Conservation (phyloP, 192 early-diverging fungal species). For the Linnemannia schmuckeri region DNA sequence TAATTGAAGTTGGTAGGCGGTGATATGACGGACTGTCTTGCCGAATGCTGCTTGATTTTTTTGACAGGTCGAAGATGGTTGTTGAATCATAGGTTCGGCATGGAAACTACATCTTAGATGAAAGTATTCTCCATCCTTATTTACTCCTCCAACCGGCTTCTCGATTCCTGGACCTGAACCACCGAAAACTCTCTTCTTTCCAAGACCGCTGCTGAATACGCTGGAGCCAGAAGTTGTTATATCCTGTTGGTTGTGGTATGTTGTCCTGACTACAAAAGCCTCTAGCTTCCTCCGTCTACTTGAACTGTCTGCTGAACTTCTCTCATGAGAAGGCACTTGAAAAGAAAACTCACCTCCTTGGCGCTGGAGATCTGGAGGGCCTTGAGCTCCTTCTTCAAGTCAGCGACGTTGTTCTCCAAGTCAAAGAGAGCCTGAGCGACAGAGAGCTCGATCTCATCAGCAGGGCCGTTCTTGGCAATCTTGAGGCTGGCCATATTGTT, state of each 20-base stretch:
- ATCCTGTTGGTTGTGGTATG: too few species aligned
- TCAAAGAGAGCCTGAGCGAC: slow-evolving; percentile 97
- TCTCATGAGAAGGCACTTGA: background rate
- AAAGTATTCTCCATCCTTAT: background rate
- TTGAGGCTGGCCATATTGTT: slow-evolving; percentile 59
- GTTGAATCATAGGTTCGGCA: slow-evolving; percentile 16
- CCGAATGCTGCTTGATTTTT: background rate
- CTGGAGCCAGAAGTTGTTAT: too few species aligned
- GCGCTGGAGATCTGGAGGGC: slow-evolving; percentile 94
- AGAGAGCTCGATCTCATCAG: slow-evolving; percentile 90
- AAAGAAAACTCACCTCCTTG: slow-evolving; percentile 84
- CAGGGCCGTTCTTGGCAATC: slow-evolving; percentile 62
- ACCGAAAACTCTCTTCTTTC: background rate
- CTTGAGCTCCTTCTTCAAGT: slow-evolving; percentile 97
- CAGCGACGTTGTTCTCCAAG: slow-evolving; percentile 94
- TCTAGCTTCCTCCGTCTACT: background rate
- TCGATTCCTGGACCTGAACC: background rate
- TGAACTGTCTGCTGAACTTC: background rate
- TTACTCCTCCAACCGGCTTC: background rate
- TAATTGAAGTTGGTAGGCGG: background rate
- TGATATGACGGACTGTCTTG: background rate
- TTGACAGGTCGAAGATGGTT: background rate
- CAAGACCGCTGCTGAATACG: too few species aligned
- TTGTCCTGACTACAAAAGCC: background rate
- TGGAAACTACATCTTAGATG: background rate